Evolutionary conservation across 768 basidiomycete genomes (phyloP).

Genomic region (Leccinum rimulosum): DNA sequence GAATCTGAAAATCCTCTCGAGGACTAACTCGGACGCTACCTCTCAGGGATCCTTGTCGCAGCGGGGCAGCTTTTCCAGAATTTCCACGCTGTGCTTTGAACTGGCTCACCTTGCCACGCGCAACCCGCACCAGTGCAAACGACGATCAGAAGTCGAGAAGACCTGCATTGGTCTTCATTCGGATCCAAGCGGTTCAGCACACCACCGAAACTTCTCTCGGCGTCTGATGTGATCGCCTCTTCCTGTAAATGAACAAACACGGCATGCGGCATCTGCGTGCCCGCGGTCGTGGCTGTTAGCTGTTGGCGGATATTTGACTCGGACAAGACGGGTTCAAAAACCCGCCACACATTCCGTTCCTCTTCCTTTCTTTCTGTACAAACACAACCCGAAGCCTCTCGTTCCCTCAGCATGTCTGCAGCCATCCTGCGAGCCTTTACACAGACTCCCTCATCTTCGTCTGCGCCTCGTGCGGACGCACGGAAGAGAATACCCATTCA

Average conservation of each 20-base stretch:
- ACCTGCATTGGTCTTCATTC: background rate
- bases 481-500: conserved; percentile 26
- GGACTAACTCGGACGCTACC: background rate
- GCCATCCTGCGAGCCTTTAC: conserved; percentile 23
- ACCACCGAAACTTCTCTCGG: conserved; percentile 15
- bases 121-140: conserved; percentile 4
- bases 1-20: background rate
- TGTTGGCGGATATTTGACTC: conserved; percentile 6
- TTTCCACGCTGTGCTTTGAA: conserved; percentile 5
- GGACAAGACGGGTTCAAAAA: conserved; percentile 13
- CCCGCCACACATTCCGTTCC: background rate
- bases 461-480: conserved; percentile 10
- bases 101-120: background rate
- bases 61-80: background rate
- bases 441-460: conserved; percentile 10
- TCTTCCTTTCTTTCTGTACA: background rate
- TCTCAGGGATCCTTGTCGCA: background rate
- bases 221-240: conserved; percentile 6
- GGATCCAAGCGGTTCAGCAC: conserved; percentile 6
- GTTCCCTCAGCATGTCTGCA: conserved; percentile 16
- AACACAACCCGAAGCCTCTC: background rate
- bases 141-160: conserved; percentile 23
- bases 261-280: conserved; percentile 22
- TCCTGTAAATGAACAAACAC: background rate
- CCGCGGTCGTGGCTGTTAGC: conserved; percentile 13